Evolutionary conservation across 2,329 filamentous ascomycete genomes (phyloP).

Genomic region (Cladosporium sp.): DNA sequence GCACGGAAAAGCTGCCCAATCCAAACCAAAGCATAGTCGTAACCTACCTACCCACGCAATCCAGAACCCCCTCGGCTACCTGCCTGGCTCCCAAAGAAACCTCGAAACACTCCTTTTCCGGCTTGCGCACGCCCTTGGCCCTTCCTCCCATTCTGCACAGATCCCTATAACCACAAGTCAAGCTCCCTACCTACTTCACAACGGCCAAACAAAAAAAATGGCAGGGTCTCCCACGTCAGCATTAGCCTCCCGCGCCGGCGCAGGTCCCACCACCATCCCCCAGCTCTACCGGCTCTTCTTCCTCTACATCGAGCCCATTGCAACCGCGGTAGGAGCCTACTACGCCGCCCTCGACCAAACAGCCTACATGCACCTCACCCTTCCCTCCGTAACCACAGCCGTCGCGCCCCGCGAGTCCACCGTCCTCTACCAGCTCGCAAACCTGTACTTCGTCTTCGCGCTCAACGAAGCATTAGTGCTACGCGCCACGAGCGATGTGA

Average conservation of each 20-base stretch:
- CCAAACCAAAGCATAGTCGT: not conserved
- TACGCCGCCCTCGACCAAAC: conserved; percentile 54
- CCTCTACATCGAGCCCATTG: conserved; percentile 68
- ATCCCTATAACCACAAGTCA: conserved; percentile 5
- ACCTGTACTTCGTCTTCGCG: conserved; percentile 75
- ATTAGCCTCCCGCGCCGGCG: not conserved
- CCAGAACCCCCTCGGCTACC: not conserved
- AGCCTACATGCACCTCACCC: conserved; percentile 66
- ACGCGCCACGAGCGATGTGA: conserved; percentile 66
- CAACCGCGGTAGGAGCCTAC: conserved; percentile 56
- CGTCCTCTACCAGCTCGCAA: conserved; percentile 73
- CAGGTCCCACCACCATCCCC: conserved; percentile 49
- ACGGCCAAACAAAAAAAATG: not conserved
- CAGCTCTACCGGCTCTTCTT: conserved; percentile 71
- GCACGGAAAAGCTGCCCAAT: not conserved
- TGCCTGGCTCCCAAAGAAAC: not conserved
- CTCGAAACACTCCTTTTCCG: not conserved
- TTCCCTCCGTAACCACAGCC: conserved; percentile 43
- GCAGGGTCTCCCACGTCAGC: conserved; percentile 20
- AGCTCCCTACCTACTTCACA: not conserved
- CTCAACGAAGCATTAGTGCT: conserved; percentile 77
- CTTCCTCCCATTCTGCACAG: not conserved
- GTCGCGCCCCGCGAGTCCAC: conserved; percentile 57
- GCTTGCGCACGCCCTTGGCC: not conserved
- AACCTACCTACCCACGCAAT: not conserved